phyloP scores from a whole-genome alignment of 805 yeast genomes.

The Pachysolen tannophilus region DNA sequence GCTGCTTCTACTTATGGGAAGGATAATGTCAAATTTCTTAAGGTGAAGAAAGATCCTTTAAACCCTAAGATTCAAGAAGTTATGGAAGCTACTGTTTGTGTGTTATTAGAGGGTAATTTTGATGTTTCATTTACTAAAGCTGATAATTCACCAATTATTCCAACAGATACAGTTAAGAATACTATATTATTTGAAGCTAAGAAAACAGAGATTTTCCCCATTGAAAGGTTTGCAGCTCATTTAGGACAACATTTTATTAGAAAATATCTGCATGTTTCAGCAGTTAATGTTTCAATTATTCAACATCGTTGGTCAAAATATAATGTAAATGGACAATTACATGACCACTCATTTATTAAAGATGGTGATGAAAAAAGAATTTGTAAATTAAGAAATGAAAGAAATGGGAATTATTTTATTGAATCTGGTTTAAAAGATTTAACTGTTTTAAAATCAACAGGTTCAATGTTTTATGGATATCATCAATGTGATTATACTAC shows the following conservation, averaged over 20 bases:
- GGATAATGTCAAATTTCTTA: constrained; percentile 86
- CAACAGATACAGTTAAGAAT: constrained; percentile 91
- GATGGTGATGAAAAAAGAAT: constrained; percentile 78
- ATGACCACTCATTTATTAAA: constrained; percentile 78
- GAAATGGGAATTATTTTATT: constrained; percentile 46
- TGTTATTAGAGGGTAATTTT: constrained; percentile 69
- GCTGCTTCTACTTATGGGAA: constrained; percentile 74
- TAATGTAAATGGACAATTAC: constrained; percentile 63
- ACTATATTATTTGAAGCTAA: constrained; percentile 80
- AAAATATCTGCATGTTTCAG: constrained; percentile 73
- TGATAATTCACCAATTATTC: constrained; percentile 83
- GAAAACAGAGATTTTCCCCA: constrained; percentile 79
- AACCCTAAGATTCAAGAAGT: constrained; percentile 74
- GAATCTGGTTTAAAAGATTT: constrained; percentile 69
- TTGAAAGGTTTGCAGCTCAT: constrained; percentile 82
- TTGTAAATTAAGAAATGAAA: constrained; percentile 43
- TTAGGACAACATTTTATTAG: constrained; percentile 72
- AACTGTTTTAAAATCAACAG: constrained; percentile 84
- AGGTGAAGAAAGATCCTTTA: constrained; percentile 70
- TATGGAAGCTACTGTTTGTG: constrained; percentile 76
- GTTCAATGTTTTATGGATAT: constrained; percentile 87
- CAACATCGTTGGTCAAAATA: constrained; percentile 80
- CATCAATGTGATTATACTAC: constrained; percentile 85
- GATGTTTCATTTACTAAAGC: constrained; percentile 81
- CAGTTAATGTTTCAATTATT: constrained; percentile 55